These are phyloP conservation scores for Neoboletus brunneissimus DNA, from an alignment of 768 basidiomycete genomes.

Conservation along the genomic window DNA sequence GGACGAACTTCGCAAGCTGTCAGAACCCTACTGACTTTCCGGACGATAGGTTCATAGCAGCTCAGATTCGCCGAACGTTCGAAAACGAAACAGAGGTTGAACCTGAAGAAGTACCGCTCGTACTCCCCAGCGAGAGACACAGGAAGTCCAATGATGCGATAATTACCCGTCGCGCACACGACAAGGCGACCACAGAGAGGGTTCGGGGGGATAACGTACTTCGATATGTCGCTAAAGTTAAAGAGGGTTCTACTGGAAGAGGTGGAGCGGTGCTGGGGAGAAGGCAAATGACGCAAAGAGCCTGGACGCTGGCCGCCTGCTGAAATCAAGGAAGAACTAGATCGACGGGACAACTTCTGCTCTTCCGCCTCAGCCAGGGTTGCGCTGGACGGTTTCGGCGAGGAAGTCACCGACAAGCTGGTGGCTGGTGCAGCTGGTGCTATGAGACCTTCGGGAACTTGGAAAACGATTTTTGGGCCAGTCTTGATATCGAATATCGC, in stretches of 20 bases:
- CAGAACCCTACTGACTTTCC: constrained; percentile 90
- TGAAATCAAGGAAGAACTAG: constrained; percentile 51
- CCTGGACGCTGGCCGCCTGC: constrained; percentile 43
- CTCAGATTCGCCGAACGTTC: constrained; percentile 86
- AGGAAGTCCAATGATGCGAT: constrained; percentile 91
- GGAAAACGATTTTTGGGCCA: constrained; percentile 88
- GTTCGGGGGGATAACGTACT: constrained; percentile 89
- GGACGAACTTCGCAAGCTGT: constrained; percentile 78
- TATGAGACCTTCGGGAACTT: constrained; percentile 92
- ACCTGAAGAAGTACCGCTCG: constrained; percentile 83
- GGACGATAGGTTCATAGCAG: constrained; percentile 93
- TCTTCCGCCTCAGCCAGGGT: constrained; percentile 35
- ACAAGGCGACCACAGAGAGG: constrained; percentile 86
- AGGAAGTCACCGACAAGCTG: constrained; percentile 31
- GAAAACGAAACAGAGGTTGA: constrained; percentile 97
- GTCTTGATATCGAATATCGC: constrained; percentile 83
- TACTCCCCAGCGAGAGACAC: constrained; percentile 76
- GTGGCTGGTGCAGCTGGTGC: constrained; percentile 38
- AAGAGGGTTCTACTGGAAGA: constrained; percentile 62
- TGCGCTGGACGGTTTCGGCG: constrained; percentile 35
- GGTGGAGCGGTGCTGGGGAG: constrained; percentile 46
- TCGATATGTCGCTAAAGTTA: constrained; percentile 88
- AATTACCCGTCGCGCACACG: constrained; percentile 74
- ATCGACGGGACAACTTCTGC: constrained; percentile 44
- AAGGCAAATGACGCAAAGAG: constrained; percentile 40